These are phyloP conservation scores for Pseudomassariella vexata DNA, from an alignment of 2,329 filamentous ascomycete species.

Conservation along the genomic window DNA sequence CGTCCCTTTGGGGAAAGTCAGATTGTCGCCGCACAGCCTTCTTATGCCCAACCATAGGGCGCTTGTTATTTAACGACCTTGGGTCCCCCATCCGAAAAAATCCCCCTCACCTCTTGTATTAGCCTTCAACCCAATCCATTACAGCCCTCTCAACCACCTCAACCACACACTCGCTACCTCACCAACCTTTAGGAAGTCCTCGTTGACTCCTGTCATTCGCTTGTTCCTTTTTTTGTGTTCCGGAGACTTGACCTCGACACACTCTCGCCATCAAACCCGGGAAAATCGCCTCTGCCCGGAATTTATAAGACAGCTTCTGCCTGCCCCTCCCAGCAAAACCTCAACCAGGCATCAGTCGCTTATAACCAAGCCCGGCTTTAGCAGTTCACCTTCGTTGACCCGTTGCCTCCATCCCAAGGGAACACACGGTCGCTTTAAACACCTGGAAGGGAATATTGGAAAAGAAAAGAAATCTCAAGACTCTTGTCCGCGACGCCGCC, in stretches of 20 bases:
- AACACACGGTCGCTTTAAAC: slow-evolving; percentile 29
- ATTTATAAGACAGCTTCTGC: slow-evolving; percentile 1
- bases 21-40: too few species aligned
- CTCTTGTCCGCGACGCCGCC: too few species aligned
- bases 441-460: slow-evolving; percentile 22
- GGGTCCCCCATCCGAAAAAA: slow-evolving; percentile 21
- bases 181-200: slow-evolving; percentile 59
- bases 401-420: slow-evolving; percentile 19
- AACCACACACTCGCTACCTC: slow-evolving; percentile 45
- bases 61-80: slow-evolving; percentile 28
- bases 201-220: slow-evolving; percentile 71
- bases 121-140: slow-evolving; percentile 25
- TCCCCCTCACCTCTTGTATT: slow-evolving; percentile 24
- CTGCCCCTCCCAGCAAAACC: neutral
- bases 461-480: slow-evolving; percentile 1
- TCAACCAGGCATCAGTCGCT: slow-evolving; percentile 11
- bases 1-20: too few species aligned
- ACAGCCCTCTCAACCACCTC: slow-evolving; percentile 32
- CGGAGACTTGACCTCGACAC: slow-evolving; percentile 29
- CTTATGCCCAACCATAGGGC: too few species aligned
- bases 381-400: slow-evolving; percentile 18
- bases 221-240: slow-evolving; percentile 50
- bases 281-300: slow-evolving; percentile 7
- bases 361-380: slow-evolving; percentile 14
- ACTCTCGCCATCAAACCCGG: slow-evolving; percentile 22